Evolutionary conservation across 805 yeast genomes (phyloP).

Genomic region (Lachancea sp.): DNA sequence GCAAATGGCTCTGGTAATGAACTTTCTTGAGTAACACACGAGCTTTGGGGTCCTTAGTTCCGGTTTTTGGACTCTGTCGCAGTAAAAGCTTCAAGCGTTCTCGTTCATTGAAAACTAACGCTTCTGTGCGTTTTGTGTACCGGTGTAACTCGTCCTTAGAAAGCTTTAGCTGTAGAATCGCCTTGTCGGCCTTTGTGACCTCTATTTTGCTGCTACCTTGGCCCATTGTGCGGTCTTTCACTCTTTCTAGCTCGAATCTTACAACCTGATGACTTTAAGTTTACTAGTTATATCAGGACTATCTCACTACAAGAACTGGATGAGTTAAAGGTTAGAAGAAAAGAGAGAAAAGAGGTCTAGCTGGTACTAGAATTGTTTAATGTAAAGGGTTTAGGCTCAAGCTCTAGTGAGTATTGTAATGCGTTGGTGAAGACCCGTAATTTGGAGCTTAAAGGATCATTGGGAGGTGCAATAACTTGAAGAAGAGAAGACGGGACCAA

Average conservation of each 20-base stretch:
- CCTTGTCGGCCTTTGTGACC: conserved; percentile 79
- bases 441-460: too few relatives aligned
- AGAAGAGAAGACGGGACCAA: too few relatives aligned
- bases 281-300: too few relatives aligned
- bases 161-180: conserved; percentile 76
- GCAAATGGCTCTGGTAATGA: conserved; percentile 73
- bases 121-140: conserved; percentile 49
- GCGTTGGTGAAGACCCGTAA: too few relatives aligned
- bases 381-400: too few relatives aligned
- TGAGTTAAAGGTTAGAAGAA: not conserved
- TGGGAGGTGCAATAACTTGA: too few relatives aligned
- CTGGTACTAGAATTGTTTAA: too few relatives aligned
- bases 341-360: too few relatives aligned
- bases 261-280: too few relatives aligned
- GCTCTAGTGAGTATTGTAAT: too few relatives aligned
- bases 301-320: not conserved
- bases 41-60: conserved; percentile 53
- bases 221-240: conserved; percentile 26
- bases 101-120: conserved; percentile 55
- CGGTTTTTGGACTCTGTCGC: conserved; percentile 34
- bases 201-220: conserved; percentile 43
- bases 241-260: not conserved
- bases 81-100: conserved; percentile 30
- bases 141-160: conserved; percentile 82
- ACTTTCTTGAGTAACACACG: conserved; percentile 60